Percentiles rank a stretch among this genome's conserved stretches.
Conservation (phyloP, 148 eudicot species). For the Vaccinium darrowii region DNA sequence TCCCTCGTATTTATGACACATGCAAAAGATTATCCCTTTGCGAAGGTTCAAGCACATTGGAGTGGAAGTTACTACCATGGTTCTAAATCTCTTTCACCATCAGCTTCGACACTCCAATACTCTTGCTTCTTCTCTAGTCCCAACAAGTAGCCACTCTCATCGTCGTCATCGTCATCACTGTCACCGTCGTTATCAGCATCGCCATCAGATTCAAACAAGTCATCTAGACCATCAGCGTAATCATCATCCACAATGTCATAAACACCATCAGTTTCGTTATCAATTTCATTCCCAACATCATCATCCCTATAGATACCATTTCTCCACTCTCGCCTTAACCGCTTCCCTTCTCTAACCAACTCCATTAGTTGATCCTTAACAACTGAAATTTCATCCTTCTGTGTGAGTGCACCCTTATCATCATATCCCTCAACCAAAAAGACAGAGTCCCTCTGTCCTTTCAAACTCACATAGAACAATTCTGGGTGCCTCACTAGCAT, state of each 20-base stretch:
- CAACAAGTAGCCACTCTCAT: slow-evolving; percentile 28
- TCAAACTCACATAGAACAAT: slow-evolving; percentile 80
- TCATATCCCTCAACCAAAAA: slow-evolving; percentile 87
- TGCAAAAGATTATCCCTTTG: neutral
- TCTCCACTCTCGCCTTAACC: slow-evolving; percentile 45
- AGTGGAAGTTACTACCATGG: slow-evolving; percentile 53
- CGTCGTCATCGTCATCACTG: slow-evolving; percentile 22
- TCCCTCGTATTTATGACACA: neutral
- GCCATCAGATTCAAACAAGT: slow-evolving; percentile 55
- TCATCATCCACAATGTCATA: slow-evolving; percentile 26
- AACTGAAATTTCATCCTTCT: slow-evolving; percentile 47
- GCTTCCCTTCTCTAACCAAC: slow-evolving; percentile 71
- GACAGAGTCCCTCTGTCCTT: slow-evolving; percentile 78
- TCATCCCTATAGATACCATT: slow-evolving; percentile 19
- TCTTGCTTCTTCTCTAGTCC: slow-evolving; percentile 24
- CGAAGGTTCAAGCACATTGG: neutral
- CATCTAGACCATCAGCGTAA: slow-evolving; percentile 52
- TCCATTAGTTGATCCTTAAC: slow-evolving; percentile 54
- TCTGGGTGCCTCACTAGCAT: slow-evolving; percentile 90
- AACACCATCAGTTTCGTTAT: slow-evolving; percentile 20
- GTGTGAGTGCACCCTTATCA: slow-evolving; percentile 56
- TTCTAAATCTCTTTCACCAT: slow-evolving; percentile 25
- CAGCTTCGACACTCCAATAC: slow-evolving; percentile 56
- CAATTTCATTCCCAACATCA: slow-evolving; percentile 6
- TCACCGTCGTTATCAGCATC: slow-evolving; percentile 36